Conservation (phyloP, 352 stramenopile genomes). For the Pythium biforme region DNA sequence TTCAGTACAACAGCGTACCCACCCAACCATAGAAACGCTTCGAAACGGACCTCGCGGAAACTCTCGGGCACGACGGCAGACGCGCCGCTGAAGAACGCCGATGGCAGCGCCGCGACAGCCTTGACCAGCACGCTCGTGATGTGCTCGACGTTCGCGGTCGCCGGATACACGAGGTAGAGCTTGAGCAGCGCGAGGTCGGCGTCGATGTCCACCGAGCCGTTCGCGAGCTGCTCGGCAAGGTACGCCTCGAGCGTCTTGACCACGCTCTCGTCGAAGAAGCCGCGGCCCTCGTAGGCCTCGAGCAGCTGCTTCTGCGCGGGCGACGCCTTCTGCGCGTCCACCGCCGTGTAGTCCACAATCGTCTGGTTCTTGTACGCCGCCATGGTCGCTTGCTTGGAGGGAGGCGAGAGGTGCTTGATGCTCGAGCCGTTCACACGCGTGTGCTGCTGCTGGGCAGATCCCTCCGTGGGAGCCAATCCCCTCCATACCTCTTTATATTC, state of each 20-base stretch:
- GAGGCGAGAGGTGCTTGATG: constrained; percentile 9
- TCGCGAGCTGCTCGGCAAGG: constrained; percentile 71
- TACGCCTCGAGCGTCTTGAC: constrained; percentile 65
- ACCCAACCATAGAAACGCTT: neutral
- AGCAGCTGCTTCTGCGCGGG: constrained; percentile 59
- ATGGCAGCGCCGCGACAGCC: constrained; percentile 61
- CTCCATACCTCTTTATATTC: constrained; percentile 10
- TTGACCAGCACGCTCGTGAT: constrained; percentile 73
- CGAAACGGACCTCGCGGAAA: constrained; percentile 34
- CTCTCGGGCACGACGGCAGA: constrained; percentile 68
- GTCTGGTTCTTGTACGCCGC: constrained; percentile 62
- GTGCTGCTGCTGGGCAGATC: neutral
- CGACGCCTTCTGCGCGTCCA: constrained; percentile 38
- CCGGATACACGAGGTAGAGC: constrained; percentile 78
- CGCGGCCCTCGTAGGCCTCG: constrained; percentile 39
- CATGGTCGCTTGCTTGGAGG: constrained; percentile 38
- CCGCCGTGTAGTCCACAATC: constrained; percentile 58
- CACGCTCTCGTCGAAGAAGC: constrained; percentile 47
- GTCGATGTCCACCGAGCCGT: constrained; percentile 63
- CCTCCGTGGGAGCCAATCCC: constrained; percentile 30
- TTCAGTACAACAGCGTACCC: neutral
- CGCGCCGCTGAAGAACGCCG: constrained; percentile 74
- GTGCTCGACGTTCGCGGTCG: constrained; percentile 48
- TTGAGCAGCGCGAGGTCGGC: constrained; percentile 80
- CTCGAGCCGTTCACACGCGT: constrained; percentile 2